Base-by-base conservation (phyloP, 2,329 filamentous ascomycete genomes). In the Fusarium praegraminearum region DNA sequence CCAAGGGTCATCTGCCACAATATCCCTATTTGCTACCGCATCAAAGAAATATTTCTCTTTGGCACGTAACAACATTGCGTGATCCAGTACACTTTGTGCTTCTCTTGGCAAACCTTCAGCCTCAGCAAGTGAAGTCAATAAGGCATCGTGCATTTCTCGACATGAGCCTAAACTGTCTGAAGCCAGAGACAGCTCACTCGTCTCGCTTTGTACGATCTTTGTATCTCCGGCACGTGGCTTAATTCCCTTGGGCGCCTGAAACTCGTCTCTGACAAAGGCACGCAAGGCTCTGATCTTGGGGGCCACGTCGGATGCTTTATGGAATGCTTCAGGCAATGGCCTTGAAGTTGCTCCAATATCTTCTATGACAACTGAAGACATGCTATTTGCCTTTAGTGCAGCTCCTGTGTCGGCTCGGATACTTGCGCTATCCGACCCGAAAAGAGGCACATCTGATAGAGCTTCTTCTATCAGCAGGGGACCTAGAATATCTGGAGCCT, bases 1-100 rank as follows among this genome's bases (percentile, higher is more conserved):
- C 87, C 91, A 93, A 32, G 87, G 87, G 73, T 94, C 90, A 64
- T 93, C 91, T 8, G 85, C 82, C 2, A 92, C 85, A n/a, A 94
- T 86, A 8, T 84, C 80, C 65, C 86, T 86, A 73, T 96, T 96
- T 49, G 82, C 85, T 18, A 80, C 79, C 62, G 88, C 89, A 73
- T 94, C 83, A 65, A 91, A 90, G 1, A 90, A 79, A 66, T 91
- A 91, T 57, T 83, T 85, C 70, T 89, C 87, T 66, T 86, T 86
- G 10, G 88, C 87, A 18, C 89, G 86, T 38, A 87, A 78, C 12
- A 90, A 78, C 83, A 89, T 89, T 6, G 83, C 77, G 65, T 90
- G 85, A 64, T 90, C 85, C 15, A 89, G 74, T 10, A 87, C 76
- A 16, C 79, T 80, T 54, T 87, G 85, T 1, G 85, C 86, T 62